Conservation (phyloP, 208 protist species). For the Leishmania major region DNA sequence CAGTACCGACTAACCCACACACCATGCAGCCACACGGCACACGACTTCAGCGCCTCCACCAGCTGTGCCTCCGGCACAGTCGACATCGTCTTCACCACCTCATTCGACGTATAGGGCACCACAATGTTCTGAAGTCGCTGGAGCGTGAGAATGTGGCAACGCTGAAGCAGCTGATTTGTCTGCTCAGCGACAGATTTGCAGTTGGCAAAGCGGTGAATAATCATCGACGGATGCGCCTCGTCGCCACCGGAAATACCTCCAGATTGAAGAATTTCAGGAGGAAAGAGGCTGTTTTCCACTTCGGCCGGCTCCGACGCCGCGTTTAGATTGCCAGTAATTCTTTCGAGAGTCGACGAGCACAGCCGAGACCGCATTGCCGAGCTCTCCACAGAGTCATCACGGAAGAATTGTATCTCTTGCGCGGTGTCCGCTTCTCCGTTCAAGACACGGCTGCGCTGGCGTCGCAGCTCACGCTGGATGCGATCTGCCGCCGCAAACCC, state of each 20-base stretch:
- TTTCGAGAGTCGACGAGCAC: constrained; percentile 44
- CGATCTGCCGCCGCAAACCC: constrained; percentile 61
- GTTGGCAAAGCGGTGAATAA: constrained; percentile 72
- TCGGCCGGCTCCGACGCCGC: background rate
- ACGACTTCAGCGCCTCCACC: constrained; percentile 50
- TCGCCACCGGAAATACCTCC: constrained; percentile 79
- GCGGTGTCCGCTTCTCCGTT: constrained; percentile 64
- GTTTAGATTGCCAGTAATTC: background rate
- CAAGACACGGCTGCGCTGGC: constrained; percentile 75
- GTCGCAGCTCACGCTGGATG: constrained; percentile 66
- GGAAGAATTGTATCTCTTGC: constrained; percentile 59
- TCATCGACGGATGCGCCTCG: constrained; percentile 33
- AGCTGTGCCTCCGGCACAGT: constrained; percentile 35
- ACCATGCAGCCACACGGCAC: constrained; percentile 79
- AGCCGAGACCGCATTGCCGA: constrained; percentile 47
- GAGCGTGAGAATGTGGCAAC: constrained; percentile 75
- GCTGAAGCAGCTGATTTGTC: constrained; percentile 53
- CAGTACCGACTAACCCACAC: constrained; percentile 77
- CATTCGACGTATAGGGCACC: constrained; percentile 25
- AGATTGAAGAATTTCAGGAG: constrained; percentile 74
- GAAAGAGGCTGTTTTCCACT: constrained; percentile 76
- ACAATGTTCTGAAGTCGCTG: constrained; percentile 22
- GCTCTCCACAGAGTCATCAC: constrained; percentile 58
- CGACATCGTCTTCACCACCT: constrained; percentile 27
- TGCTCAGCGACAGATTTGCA: constrained; percentile 52